phyloP scores from a whole-genome alignment of 805 yeast genomes.

The Monosporozyma servazzii region DNA sequence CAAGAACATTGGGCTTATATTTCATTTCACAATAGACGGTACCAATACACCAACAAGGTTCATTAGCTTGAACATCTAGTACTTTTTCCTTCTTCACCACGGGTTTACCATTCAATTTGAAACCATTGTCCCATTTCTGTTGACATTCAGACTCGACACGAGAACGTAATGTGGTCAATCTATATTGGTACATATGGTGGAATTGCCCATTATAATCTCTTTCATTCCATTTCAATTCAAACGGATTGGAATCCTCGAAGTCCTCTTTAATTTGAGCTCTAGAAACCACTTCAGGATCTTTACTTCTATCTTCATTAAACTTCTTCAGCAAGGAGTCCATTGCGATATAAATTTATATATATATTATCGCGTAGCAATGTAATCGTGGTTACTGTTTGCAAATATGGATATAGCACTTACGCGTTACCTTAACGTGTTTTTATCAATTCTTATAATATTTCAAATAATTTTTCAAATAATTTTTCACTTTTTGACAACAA shows the following conservation, averaged over 20 bases:
- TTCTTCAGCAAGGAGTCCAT: conserved; percentile 11
- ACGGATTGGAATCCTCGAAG: conserved; percentile 12
- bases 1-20: conserved; percentile 74
- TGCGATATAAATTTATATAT: too few species aligned
- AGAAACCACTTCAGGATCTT: conserved; percentile 8
- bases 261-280: conserved; percentile 14
- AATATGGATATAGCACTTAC: background rate
- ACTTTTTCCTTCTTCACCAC: conserved; percentile 36
- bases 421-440: background rate
- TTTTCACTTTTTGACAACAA: too few species aligned
- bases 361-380: too few species aligned
- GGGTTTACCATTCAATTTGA: conserved; percentile 29
- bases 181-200: conserved; percentile 44
- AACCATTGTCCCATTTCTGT: conserved; percentile 49
- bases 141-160: conserved; percentile 38
- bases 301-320: conserved; percentile 9
- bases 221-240: conserved; percentile 21
- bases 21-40: conserved; percentile 78
- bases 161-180: conserved; percentile 42
- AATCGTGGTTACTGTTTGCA: background rate
- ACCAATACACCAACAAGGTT: conserved; percentile 73
- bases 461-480: background rate
- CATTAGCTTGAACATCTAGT: conserved; percentile 34
- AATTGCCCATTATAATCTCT: conserved; percentile 49
- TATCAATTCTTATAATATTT: background rate